Percentiles rank a stretch among this genome's conserved stretches.
Conservation (phyloP, 257 asterid genomes). For the Petrea volubilis region DNA sequence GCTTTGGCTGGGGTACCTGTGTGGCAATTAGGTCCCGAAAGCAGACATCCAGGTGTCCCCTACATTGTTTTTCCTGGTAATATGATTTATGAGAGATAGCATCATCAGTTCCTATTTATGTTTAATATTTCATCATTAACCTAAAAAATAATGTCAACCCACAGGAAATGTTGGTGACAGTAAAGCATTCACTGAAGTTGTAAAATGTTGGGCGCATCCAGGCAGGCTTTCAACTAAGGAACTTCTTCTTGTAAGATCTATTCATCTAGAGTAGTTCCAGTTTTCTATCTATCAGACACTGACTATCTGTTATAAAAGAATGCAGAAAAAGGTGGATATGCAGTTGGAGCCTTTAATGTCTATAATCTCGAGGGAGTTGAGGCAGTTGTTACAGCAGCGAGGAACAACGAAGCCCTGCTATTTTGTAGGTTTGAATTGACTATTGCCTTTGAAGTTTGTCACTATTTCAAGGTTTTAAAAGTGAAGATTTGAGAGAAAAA, state of each 20-base stretch:
- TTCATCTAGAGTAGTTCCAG: constrained; percentile 14
- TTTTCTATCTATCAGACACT: constrained; percentile 19
- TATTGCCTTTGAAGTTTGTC: constrained; percentile 1
- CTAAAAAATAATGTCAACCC: constrained; percentile 26
- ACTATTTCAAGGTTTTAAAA: not conserved
- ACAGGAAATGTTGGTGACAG: constrained; percentile 95
- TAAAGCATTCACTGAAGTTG: constrained; percentile 89
- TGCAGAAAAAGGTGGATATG: constrained; percentile 90
- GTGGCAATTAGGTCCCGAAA: constrained; percentile 97
- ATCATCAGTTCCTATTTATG: constrained; percentile 2
- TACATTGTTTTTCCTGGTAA: constrained; percentile 97
- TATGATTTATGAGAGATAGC: not conserved
- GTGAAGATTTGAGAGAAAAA: too few species aligned
- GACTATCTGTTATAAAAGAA: constrained; percentile 50
- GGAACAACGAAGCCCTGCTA: constrained; percentile 87
- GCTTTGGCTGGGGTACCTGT: constrained; percentile 95
- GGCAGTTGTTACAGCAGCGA: constrained; percentile 99
- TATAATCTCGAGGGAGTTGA: constrained; percentile 93
- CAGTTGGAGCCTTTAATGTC: constrained; percentile 91
- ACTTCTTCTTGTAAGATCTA: constrained; percentile 69
- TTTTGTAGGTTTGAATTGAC: constrained; percentile 72
- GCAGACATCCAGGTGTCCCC: constrained; percentile 93
- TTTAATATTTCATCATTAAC: constrained; percentile 11
- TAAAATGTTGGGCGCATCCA: constrained; percentile 72
- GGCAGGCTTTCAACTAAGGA: constrained; percentile 76